These are phyloP conservation scores for Fusarium musae DNA, from an alignment of 2,329 filamentous ascomycete species.

Conservation along the genomic window DNA sequence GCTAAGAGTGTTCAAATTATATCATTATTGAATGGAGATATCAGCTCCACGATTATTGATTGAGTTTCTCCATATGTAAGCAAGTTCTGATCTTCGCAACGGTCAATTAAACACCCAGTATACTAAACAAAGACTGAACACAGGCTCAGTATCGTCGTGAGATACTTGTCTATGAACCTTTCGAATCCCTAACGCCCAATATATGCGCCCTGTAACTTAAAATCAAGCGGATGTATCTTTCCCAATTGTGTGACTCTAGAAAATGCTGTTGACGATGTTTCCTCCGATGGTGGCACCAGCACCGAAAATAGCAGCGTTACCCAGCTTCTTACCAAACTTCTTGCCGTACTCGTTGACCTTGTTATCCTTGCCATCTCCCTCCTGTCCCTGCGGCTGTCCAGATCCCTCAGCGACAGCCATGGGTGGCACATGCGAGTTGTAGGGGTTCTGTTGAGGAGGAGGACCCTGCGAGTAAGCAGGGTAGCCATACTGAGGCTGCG, in stretches of 20 bases:
- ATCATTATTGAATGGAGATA: not conserved
- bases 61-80: too few relatives aligned
- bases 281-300: constrained; percentile 91
- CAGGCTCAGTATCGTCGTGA: not conserved
- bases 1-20: not conserved
- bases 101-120: not conserved
- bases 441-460: constrained; percentile 66
- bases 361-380: constrained; percentile 65
- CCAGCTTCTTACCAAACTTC: constrained; percentile 94
- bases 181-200: constrained; percentile 30
- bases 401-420: constrained; percentile 75
- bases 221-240: not conserved
- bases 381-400: constrained; percentile 55
- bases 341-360: constrained; percentile 83
- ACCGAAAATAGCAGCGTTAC: constrained; percentile 86
- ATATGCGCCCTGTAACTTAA: constrained; percentile 4
- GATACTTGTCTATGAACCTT: constrained; percentile 11
- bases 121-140: not conserved
- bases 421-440: constrained; percentile 76
- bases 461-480: constrained; percentile 54
- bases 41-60: not conserved
- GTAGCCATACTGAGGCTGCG: constrained; percentile 54
- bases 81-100: not conserved
- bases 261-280: constrained; percentile 91
- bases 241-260: constrained; percentile 60